Evolutionary conservation across 2,329 filamentous ascomycete genomes (phyloP).

Genomic region (Penicillium sp.): DNA sequence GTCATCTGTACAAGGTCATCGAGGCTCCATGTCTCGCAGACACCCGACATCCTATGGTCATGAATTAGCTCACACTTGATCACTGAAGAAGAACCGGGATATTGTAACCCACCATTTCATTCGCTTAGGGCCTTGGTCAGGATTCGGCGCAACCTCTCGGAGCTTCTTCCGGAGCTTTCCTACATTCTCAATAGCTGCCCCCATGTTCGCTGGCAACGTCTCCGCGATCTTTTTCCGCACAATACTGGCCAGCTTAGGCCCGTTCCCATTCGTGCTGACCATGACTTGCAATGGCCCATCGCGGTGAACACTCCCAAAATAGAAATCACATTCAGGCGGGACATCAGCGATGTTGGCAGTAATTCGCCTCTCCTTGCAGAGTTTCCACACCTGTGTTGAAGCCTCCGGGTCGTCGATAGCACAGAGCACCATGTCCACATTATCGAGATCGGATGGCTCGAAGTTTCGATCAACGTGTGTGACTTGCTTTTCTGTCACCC

Average conservation of each 20-base stretch:
- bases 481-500: conserved; percentile 72
- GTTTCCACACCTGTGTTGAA: conserved; percentile 87
- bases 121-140: conserved; percentile 75
- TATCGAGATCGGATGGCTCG: conserved; percentile 80
- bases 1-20: conserved; percentile 81
- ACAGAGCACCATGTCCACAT: conserved; percentile 81
- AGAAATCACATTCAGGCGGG: conserved; percentile 95
- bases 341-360: conserved; percentile 97
- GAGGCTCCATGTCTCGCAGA: conserved; percentile 83
- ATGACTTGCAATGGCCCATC: conserved; percentile 96
- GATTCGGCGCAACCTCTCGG: conserved; percentile 69
- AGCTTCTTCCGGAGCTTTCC: conserved; percentile 77
- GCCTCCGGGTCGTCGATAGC: conserved; percentile 91
- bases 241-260: conserved; percentile 83
- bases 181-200: conserved; percentile 80
- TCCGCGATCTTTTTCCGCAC: conserved; percentile 79
- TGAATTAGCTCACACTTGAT: conserved; percentile 1
- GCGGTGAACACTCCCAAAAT: conserved; percentile 93
- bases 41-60: conserved; percentile 75
- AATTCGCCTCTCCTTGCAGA: conserved; percentile 81
- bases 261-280: conserved; percentile 98
- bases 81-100: neutral
- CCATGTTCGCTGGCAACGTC: conserved; percentile 73
- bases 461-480: conserved; percentile 80
- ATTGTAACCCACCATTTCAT: conserved; percentile 73